phyloP scores from a whole-genome alignment of 805 yeast species.

The Yarrowia sp. region DNA sequence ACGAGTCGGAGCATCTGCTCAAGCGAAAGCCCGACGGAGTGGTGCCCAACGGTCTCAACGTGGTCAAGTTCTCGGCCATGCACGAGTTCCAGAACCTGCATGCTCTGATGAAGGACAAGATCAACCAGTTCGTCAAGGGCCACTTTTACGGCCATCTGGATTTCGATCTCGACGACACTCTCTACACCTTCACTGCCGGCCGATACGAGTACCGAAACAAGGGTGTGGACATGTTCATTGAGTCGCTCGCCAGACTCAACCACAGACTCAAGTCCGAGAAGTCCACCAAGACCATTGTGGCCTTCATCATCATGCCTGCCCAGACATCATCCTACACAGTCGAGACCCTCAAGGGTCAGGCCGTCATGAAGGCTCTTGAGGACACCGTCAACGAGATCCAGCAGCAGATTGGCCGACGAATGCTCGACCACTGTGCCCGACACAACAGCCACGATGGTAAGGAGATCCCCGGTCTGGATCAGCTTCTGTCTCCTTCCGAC shows the following conservation, averaged over 20 bases:
- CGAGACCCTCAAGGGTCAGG: slow-evolving; percentile 94
- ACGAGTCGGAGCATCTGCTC: slow-evolving; percentile 85
- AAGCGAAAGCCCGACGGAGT: slow-evolving; percentile 98
- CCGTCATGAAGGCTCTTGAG: slow-evolving; percentile 88
- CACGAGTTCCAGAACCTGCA: slow-evolving; percentile 97
- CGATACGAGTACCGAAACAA: slow-evolving; percentile 95
- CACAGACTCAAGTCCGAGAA: slow-evolving; percentile 77
- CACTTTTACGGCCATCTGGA: slow-evolving; percentile 97
- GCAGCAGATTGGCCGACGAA: slow-evolving; percentile 75
- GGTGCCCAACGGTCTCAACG: slow-evolving; percentile 93
- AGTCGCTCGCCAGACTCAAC: slow-evolving; percentile 86
- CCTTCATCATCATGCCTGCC: slow-evolving; percentile 98
- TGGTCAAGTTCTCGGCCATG: slow-evolving; percentile 92
- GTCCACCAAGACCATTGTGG: slow-evolving; percentile 89
- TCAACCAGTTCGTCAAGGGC: slow-evolving; percentile 91
- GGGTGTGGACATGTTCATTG: slow-evolving; percentile 94
- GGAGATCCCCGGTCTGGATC: slow-evolving; percentile 77
- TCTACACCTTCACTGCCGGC: slow-evolving; percentile 95
- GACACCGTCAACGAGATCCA: slow-evolving; percentile 86
- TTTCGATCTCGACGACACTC: slow-evolving; percentile 88
- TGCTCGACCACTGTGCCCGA: slow-evolving; percentile 87
- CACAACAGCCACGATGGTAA: slow-evolving; percentile 49
- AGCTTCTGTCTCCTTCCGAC: slow-evolving; percentile 81
- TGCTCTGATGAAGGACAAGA: slow-evolving; percentile 85
- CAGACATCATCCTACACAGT: slow-evolving; percentile 90